A percentile compares a stretch with the other conserved stretches of the same genome.
These are phyloP conservation scores for Brassica balearica DNA, from an alignment of 441 rosid species.

Conservation along the genomic window DNA sequence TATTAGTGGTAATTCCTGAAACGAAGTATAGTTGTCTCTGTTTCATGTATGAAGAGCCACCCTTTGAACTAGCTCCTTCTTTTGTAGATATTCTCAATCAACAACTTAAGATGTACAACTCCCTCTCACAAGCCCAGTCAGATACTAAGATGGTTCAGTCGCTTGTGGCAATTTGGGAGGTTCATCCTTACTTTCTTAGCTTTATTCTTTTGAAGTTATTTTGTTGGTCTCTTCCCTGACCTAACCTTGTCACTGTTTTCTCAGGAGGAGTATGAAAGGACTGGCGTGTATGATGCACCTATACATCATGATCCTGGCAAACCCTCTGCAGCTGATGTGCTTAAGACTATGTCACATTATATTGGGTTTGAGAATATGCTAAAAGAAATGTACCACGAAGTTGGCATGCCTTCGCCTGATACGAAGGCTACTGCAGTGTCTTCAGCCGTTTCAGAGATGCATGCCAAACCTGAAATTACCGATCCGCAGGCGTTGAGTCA, in stretches of 20 bases:
- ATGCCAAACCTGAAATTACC: constrained; percentile 44
- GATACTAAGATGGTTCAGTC: constrained; percentile 97
- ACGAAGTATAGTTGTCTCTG: constrained; percentile 17
- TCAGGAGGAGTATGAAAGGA: constrained; percentile 91
- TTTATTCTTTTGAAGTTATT: constrained; percentile 19
- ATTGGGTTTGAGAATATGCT: constrained; percentile 61
- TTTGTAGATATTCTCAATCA: constrained; percentile 85
- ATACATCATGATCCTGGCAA: constrained; percentile 75
- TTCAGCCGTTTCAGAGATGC: constrained; percentile 45
- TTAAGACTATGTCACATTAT: constrained; percentile 68
- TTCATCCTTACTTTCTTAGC: constrained; percentile 39
- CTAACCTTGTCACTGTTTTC: constrained; percentile 36
- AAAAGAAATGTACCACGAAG: constrained; percentile 50
- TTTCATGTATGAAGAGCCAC: constrained; percentile 17
- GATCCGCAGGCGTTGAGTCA: constrained; percentile 45
- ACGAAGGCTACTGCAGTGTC: constrained; percentile 43
- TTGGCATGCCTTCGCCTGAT: constrained; percentile 46
- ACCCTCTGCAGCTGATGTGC: constrained; percentile 71
- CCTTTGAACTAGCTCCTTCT: constrained; percentile 34
- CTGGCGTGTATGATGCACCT: constrained; percentile 61
- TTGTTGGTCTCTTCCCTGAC: constrained; percentile 34
- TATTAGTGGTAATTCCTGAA: constrained; percentile 65
- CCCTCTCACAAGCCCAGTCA: constrained; percentile 77
- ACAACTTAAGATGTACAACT: constrained; percentile 61
- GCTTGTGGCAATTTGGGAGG: constrained; percentile 99